Evolutionary conservation across 208 protist species (phyloP).

Genomic region (Crithidia bombi): DNA sequence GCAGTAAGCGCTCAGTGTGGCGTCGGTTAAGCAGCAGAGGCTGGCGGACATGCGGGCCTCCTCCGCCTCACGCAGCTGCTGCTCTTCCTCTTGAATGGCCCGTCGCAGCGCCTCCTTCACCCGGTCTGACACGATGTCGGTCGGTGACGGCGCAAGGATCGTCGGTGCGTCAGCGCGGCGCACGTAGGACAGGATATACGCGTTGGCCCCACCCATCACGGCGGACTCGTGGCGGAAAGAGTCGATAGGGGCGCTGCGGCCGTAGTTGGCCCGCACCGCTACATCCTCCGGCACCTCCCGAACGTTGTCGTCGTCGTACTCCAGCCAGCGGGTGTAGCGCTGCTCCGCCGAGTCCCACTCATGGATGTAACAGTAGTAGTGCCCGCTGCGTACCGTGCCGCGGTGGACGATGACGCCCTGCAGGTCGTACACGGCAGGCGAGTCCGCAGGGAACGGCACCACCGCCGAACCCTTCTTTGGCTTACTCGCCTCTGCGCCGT

Average conservation of each 20-base stretch:
- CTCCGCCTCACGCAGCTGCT: conserved; percentile 41
- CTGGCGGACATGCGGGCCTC: conserved; percentile 43
- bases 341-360: conserved; percentile 63
- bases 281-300: conserved; percentile 56
- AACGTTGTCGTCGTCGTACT: conserved; percentile 88
- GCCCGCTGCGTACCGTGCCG: conserved; percentile 85
- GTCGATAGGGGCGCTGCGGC: conserved; percentile 29
- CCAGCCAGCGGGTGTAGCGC: conserved; percentile 74
- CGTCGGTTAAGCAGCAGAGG: conserved; percentile 66
- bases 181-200: conserved; percentile 88
- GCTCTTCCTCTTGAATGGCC: conserved; percentile 64
- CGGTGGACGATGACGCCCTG: conserved; percentile 90
- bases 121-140: conserved; percentile 60
- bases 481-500: neutral
- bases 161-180: conserved; percentile 62
- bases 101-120: conserved; percentile 62
- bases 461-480: conserved; percentile 27
- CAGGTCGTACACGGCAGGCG: conserved; percentile 85
- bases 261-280: conserved; percentile 80
- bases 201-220: conserved; percentile 43
- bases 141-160: conserved; percentile 63
- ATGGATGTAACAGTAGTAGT: conserved; percentile 92
- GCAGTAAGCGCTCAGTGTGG: conserved; percentile 44
- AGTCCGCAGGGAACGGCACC: conserved; percentile 47
- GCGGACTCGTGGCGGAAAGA: conserved; percentile 24